Base-by-base conservation (phyloP, 2,329 filamentous ascomycete species). In the Colletotrichum cuscutae region DNA sequence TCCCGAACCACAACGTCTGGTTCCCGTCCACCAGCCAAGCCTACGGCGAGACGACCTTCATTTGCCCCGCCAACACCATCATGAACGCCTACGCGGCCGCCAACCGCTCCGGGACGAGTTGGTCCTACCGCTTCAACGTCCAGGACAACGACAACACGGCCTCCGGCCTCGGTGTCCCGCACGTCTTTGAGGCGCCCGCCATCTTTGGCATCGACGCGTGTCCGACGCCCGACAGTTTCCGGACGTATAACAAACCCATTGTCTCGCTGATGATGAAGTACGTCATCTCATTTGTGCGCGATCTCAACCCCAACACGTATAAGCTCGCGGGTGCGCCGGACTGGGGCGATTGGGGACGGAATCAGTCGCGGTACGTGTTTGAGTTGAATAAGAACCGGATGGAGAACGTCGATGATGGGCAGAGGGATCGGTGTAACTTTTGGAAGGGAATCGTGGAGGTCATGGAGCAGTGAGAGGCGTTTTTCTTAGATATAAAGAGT, bases 91-190 rank as follows among this genome's bases (percentile, higher is more conserved):
- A 82, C 63, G 68, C 66, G 9, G 49, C 70, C n/a, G 70, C 75
- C 35, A 65, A 75, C 30, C 61, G 75, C 54, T 72, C 65, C 32
- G 56, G 76, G 8, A 62, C 72, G n/a, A 63, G 76, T 7, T 89
- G 85, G 82, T 81, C 82, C 30, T 89, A 89, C 78, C 84, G 84
- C 52, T 89, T 85, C 81, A 84, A 88, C 78, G 85, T 89, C 26
- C 76, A 77, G 49, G 86, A 88, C 77, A 69, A 76, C 1, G 72
- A 77, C 19, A 80, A 82, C 75, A 64, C 75, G 0, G 80, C 79
- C 6, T 37, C 68, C 0, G 87, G 87, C 0, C 71, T 84, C 3
- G 87, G 87, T 24, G 85, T 87, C 4, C 85, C 84, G 32, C 87
- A 89, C 77, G 80, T 86, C 15, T 85, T 84, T 71, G 86, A 89